phyloP scores from a whole-genome alignment of 305 asterid genomes.

The Fraxinus platypoda region DNA sequence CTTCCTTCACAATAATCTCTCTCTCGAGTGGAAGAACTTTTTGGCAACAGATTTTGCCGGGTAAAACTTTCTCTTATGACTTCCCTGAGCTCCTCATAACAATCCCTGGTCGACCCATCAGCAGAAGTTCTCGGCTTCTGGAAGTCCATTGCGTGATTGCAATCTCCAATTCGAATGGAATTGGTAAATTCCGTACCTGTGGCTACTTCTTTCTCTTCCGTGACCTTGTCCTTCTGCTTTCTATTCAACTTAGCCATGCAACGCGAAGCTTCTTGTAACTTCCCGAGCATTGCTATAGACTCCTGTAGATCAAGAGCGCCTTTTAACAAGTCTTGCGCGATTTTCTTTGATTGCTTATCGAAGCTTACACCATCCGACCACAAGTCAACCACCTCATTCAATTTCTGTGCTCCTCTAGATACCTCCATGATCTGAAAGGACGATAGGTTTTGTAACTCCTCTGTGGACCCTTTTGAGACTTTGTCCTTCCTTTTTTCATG shows the following conservation, averaged over 20 bases:
- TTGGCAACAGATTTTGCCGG: constrained; percentile 56
- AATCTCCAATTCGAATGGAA: constrained; percentile 32
- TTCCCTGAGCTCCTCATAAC: constrained; percentile 76
- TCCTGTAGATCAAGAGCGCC: constrained; percentile 76
- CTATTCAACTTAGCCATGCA: constrained; percentile 34
- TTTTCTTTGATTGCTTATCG: constrained; percentile 34
- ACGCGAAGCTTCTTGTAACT: constrained; percentile 62
- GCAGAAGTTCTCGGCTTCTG: constrained; percentile 45
- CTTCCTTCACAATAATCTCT: constrained; percentile 21
- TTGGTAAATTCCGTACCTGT: constrained; percentile 25
- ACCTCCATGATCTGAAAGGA: constrained; percentile 50
- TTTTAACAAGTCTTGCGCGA: constrained; percentile 53
- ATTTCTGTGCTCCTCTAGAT: constrained; percentile 46
- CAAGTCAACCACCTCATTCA: constrained; percentile 37
- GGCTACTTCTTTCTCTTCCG: constrained; percentile 21
- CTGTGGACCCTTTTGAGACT: constrained; percentile 24
- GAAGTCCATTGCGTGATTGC: constrained; percentile 22
- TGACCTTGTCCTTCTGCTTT: constrained; percentile 36
- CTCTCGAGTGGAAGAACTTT: constrained; percentile 20
- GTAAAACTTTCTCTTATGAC: constrained; percentile 63
- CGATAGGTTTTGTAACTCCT: constrained; percentile 34
- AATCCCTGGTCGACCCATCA: constrained; percentile 48
- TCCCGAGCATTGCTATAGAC: constrained; percentile 54
- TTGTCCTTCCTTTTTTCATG: constrained; percentile 25
- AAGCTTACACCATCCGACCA: constrained; percentile 32